phyloP scores from a whole-genome alignment of 305 asterid species.

The Fraxinus floribunda region DNA sequence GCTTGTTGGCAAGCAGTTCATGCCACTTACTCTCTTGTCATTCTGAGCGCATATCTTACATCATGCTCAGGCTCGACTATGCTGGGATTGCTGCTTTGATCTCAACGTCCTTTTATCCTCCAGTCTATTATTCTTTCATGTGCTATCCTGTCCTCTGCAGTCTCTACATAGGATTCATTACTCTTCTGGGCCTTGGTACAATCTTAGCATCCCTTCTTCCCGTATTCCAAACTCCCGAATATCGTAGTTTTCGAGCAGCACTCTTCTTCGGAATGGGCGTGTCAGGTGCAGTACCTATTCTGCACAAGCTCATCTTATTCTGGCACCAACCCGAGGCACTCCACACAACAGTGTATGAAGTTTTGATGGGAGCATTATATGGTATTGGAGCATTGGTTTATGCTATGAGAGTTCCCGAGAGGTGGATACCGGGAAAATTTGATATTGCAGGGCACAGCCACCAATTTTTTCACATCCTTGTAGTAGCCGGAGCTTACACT shows the following conservation, averaged over 20 bases:
- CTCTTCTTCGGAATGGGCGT: conserved; percentile 89
- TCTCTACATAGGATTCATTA: conserved; percentile 84
- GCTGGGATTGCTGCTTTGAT: conserved; percentile 91
- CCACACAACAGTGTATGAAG: conserved; percentile 75
- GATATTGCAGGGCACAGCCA: conserved; percentile 96
- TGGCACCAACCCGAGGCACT: conserved; percentile 91
- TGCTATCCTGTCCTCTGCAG: conserved; percentile 83
- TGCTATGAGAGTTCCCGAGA: conserved; percentile 80
- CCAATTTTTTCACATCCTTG: conserved; percentile 89
- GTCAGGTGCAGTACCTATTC: conserved; percentile 75
- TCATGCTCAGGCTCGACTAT: conserved; percentile 87
- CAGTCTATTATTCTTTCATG: conserved; percentile 93
- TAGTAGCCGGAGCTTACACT: conserved; percentile 91
- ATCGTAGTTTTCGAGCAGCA: conserved; percentile 69
- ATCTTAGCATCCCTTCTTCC: conserved; percentile 77
- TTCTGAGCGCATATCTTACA: conserved; percentile 76
- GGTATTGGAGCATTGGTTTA: conserved; percentile 81
- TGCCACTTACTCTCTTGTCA: conserved; percentile 95
- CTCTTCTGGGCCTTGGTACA: conserved; percentile 68
- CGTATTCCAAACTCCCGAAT: conserved; percentile 76
- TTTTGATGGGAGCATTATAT: conserved; percentile 80
- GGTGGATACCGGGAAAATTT: conserved; percentile 95
- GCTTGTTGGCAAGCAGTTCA: conserved; percentile 85
- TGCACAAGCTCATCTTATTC: conserved; percentile 81
- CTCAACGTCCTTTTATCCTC: conserved; percentile 92